Base-by-base conservation (phyloP, 2,329 filamentous ascomycete species). In the Cordyceps tenuipes region DNA sequence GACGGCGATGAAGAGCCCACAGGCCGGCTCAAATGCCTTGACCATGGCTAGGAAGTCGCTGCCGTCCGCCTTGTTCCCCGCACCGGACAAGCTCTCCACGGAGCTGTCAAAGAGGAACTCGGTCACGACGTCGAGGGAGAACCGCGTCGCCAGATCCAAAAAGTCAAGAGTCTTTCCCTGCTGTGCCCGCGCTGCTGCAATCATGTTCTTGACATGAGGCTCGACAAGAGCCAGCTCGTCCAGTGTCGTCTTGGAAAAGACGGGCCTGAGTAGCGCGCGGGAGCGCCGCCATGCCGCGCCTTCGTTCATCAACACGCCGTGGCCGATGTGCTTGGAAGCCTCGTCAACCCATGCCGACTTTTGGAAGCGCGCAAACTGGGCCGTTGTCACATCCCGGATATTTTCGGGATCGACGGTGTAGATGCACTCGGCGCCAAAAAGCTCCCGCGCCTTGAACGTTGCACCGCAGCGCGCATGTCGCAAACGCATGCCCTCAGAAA, bases 321-420 rank as follows among this genome's bases (percentile, higher is more conserved):
- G 29, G 3, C 59, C 59, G 15, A 61, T 61, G 26, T 61, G 59
- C n/a, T 61, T 61, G 26, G 59, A 56, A 8, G 59, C 52, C 52
- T 61, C 59, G 46, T 39, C 47, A 5, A 57, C 59, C 59, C 59
- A 57, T 13, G 59, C 8, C 36, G 59, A 56, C 52, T 61, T 61
- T 26, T 39, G 34, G n/a, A 56, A 61, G 5, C 55, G 44, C 19
- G 52, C 15, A 39, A 52, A 61, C 59, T 61, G 52, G 19, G 2
- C 3, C n/a, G 52, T 61, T 5, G 59, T 61, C 17, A 61, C 53
- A 12, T 53, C 53, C 13, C 52, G 52, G 10, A 61, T 57, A 29
- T 61, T 61, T 5, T 36, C 52, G 6, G 59, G 59, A 26, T 56
- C 59, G n/a, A 61, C 31, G 47, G 59, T 61, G 53, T 57, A 61